phyloP scores from a whole-genome alignment of 1,284 basidiomycete species.

The Rhizoctonia solani region DNA sequence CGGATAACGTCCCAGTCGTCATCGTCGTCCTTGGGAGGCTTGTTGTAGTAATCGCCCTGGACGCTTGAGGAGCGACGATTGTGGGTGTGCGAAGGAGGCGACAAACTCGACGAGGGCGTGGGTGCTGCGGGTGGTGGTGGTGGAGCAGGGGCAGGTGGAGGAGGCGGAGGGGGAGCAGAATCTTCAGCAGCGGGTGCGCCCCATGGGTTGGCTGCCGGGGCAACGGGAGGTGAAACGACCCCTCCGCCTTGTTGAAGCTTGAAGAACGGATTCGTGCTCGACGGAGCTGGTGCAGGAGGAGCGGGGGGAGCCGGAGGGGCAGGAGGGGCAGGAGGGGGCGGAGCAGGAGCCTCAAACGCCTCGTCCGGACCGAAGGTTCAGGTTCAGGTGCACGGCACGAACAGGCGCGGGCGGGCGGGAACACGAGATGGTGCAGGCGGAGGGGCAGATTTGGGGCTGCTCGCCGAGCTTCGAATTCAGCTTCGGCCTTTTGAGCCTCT shows the following conservation, averaged over 20 bases:
- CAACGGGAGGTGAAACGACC: slow-evolving; percentile 43
- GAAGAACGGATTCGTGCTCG: slow-evolving; percentile 41
- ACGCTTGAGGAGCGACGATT: slow-evolving; percentile 44
- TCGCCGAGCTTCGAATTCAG: slow-evolving; percentile 57
- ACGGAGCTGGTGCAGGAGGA: slow-evolving; percentile 20
- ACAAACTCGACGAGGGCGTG: slow-evolving; percentile 43
- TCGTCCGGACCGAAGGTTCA: slow-evolving; percentile 20
- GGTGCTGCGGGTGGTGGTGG: slow-evolving; percentile 43
- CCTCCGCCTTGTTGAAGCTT: slow-evolving; percentile 37
- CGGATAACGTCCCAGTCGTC: slow-evolving; percentile 82
- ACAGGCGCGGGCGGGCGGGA: slow-evolving; percentile 39
- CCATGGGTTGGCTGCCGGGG: slow-evolving; percentile 34
- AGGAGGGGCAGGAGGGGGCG: slow-evolving; percentile 8
- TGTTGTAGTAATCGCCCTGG: slow-evolving; percentile 60
- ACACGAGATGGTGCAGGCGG: slow-evolving; percentile 35
- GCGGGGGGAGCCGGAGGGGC: slow-evolving; percentile 42
- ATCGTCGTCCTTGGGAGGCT: slow-evolving; percentile 58
- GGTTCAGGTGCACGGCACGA: slow-evolving; percentile 17
- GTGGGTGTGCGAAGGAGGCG: slow-evolving; percentile 44
- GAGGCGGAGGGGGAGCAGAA: slow-evolving; percentile 45
- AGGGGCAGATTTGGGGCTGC: slow-evolving; percentile 45
- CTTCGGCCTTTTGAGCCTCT: slow-evolving; percentile 65
- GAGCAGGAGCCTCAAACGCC: slow-evolving; percentile 12
- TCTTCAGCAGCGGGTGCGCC: slow-evolving; percentile 33
- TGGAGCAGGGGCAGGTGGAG: slow-evolving; percentile 48